These are phyloP conservation scores for Sporodiniella umbellata DNA, from an alignment of 371 early-diverging fungal species.

Conservation along the genomic window DNA sequence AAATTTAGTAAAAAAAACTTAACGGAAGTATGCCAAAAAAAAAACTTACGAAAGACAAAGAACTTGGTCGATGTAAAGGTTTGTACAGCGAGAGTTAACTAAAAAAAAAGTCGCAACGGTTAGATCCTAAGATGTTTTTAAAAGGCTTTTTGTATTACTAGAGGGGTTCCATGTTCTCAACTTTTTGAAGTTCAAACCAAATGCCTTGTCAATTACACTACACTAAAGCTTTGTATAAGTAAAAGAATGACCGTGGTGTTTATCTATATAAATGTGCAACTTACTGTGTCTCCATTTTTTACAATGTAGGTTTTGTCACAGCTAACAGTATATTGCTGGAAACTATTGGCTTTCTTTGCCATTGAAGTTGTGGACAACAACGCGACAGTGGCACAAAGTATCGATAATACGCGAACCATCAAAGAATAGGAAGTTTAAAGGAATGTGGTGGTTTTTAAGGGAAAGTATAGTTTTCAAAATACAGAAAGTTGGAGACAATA, in stretches of 20 bases:
- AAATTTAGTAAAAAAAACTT: not conserved
- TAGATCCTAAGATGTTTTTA: too few species aligned
- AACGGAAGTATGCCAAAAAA: not conserved
- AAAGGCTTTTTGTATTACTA: not conserved
- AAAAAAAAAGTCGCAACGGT: too few species aligned
- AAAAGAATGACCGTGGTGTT: too few species aligned
- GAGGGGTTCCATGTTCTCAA: not conserved
- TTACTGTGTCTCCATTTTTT: conserved; percentile 23
- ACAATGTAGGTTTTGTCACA: conserved; percentile 22
- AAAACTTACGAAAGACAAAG: conserved; percentile 18
- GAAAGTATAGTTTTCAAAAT: conserved; percentile 2
- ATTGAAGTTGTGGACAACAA: conserved; percentile 12
- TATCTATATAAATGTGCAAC: too few species aligned
- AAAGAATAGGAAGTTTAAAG: not conserved
- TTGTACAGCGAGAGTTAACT: conserved; percentile 14
- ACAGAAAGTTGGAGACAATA: not conserved
- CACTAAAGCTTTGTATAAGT: not conserved
- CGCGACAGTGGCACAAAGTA: conserved; percentile 6
- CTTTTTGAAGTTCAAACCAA: not conserved
- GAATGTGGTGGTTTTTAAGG: not conserved
- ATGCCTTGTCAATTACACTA: not conserved
- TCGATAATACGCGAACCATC: conserved; percentile 4
- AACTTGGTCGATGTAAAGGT: conserved; percentile 19
- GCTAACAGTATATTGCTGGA: conserved; percentile 12
- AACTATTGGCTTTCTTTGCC: not conserved